These are phyloP conservation scores for Colletotrichum agaves DNA, from an alignment of 2,329 filamentous ascomycete genomes.

Conservation along the genomic window DNA sequence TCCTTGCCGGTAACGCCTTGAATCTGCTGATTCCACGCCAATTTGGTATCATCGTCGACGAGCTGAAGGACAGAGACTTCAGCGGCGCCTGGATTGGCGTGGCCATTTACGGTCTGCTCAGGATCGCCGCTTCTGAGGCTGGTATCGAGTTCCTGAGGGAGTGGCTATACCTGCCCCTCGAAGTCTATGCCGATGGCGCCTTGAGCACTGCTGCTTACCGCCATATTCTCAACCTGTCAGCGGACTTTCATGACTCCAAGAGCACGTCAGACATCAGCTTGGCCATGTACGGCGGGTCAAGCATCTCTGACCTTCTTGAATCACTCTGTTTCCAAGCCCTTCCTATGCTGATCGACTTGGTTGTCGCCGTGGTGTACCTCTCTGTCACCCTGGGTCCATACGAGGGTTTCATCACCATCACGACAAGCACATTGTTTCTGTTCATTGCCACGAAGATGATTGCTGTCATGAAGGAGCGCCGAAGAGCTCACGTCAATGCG, in stretches of 20 bases:
- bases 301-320: slow-evolving; percentile 67
- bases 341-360: slow-evolving; percentile 70
- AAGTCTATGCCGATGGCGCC: slow-evolving; percentile 65
- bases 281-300: slow-evolving; percentile 65
- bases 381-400: slow-evolving; percentile 69
- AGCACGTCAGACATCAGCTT: slow-evolving; percentile 68
- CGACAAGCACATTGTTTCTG: slow-evolving; percentile 66
- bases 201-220: slow-evolving; percentile 66
- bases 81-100: slow-evolving; percentile 62
- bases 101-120: slow-evolving; percentile 60
- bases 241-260: slow-evolving; percentile 70
- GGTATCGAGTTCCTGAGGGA: slow-evolving; percentile 64
- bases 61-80: slow-evolving; percentile 54
- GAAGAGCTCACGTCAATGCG: slow-evolving; percentile 62
- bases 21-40: slow-evolving; percentile 85
- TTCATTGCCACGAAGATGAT: slow-evolving; percentile 65
- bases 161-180: slow-evolving; percentile 68
- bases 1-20: slow-evolving; percentile 76
- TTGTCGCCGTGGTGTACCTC: slow-evolving; percentile 69
- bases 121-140: slow-evolving; percentile 64
- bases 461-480: slow-evolving; percentile 58
- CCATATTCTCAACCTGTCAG: slow-evolving; percentile 69
- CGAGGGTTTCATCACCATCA: slow-evolving; percentile 70
- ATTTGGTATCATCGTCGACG: slow-evolving; percentile 81
- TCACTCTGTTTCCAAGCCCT: slow-evolving; percentile 67